These are phyloP conservation scores for Cudoniella acicularis DNA, from an alignment of 495 filamentous ascomycete species.

Conservation along the genomic window DNA sequence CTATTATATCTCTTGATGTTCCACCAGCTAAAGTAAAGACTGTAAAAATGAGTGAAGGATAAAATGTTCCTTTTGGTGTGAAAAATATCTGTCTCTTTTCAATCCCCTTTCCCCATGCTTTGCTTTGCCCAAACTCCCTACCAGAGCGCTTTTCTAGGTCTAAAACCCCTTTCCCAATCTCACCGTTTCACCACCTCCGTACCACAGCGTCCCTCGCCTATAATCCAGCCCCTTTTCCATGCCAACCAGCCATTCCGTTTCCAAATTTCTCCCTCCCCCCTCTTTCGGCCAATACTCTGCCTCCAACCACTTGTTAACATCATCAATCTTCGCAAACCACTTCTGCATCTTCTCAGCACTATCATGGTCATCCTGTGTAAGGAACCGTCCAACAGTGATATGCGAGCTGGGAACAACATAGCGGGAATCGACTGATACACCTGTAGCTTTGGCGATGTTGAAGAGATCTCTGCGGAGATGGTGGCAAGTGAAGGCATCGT, in stretches of 20 bases:
- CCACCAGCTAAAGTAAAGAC: too few relatives aligned
- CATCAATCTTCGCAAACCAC: constrained; percentile 66
- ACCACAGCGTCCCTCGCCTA: constrained; percentile 76
- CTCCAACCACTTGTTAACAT: constrained; percentile 69
- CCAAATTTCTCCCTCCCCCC: constrained; percentile 26
- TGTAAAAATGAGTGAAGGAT: too few relatives aligned
- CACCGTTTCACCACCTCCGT: constrained; percentile 70
- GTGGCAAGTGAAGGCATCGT: constrained; percentile 77
- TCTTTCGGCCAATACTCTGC: constrained; percentile 60
- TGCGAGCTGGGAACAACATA: constrained; percentile 88
- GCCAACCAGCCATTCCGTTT: constrained; percentile 37
- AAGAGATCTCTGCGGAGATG: constrained; percentile 82
- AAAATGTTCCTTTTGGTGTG: too few relatives aligned
- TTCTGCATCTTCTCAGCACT: constrained; percentile 43
- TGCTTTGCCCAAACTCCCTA: too few relatives aligned
- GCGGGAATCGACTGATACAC: constrained; percentile 61
- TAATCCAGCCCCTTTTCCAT: constrained; percentile 52
- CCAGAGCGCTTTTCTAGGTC: neutral
- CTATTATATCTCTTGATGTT: too few relatives aligned
- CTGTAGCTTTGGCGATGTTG: constrained; percentile 49
- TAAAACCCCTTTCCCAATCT: constrained; percentile 60
- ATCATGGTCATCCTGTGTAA: constrained; percentile 47
- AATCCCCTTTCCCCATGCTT: too few relatives aligned
- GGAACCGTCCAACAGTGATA: constrained; percentile 79
- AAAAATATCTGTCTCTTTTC: too few relatives aligned